Base-by-base conservation (phyloP, 768 basidiomycete genomes). In the Xerocomellus amylosporus region DNA sequence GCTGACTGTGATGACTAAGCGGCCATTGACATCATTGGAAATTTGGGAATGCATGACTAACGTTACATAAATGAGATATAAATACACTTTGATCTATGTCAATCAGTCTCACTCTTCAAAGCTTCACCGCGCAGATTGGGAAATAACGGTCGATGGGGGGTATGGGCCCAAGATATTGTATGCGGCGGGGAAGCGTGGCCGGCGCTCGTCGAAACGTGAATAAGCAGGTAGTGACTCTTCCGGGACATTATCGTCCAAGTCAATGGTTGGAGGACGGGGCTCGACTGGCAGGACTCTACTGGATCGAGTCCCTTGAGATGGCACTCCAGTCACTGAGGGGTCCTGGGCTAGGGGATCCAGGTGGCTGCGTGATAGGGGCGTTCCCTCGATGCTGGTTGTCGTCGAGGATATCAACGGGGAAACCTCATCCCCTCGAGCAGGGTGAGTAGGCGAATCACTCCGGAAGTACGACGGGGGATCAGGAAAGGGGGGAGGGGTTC, bases 141-240 rank as follows among this genome's bases (percentile, higher is more conserved):
- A 15, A 5, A 69, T 33, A 30, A 44, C 8, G 20, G 71, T 49
- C 38, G 58, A 17, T 3, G 62, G 56, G 1, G 71, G 69, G 33
- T 70, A 71, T 46, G 71, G 69, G 5, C 71, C 71, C 49, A 70
- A 31, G 0, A 48, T 44, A 41, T 58, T 58, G 13, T 60, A 49
- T 26, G 61, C 67, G 9, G 19, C 7, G n/a, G 61, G 61, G 34
- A 62, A 60, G 24, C 50, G 56, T 8, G 58, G 56, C 10, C 51
- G 63, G 26, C 52, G 56, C 8, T 61, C 49, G 38, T 71, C 71
- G 24, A 69, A 64, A 31, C 59, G 68, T 0, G 67, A 64, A 54
- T 73, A 72, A 24, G 55, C 36, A 36, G 71, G 71, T 4, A 53
- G 56, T 10, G 49, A 38, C 28, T 56, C 60, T 42, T 60, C 58